Conservation (phyloP, 179 eudicot genomes). For the Heliamphora ciliata region DNA sequence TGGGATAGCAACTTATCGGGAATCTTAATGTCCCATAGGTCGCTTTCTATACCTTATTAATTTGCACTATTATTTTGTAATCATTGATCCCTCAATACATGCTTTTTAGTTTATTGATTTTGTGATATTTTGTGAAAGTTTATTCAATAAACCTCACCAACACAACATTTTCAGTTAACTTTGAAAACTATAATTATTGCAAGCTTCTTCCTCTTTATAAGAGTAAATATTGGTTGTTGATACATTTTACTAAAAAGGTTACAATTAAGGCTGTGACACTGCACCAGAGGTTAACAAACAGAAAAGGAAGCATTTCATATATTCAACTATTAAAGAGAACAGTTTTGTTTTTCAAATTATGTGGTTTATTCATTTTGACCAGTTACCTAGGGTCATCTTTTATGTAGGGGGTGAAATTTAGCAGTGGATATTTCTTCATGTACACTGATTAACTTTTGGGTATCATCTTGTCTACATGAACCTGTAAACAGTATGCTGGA, state of each 20-base stretch:
- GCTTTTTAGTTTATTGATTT: no score
- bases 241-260: not conserved
- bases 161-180: not conserved
- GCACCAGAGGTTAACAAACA: not conserved
- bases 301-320: not conserved
- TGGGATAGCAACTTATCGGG: no score
- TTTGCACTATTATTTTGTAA: no score
- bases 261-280: not conserved
- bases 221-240: not conserved
- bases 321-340: not conserved
- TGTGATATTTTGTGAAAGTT: no score
- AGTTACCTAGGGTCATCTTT: not conserved
- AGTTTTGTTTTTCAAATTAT: not conserved
- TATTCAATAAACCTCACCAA: not conserved
- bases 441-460: not conserved
- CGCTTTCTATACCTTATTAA: no score
- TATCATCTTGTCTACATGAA: not conserved
- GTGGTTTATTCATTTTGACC: not conserved
- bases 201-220: not conserved
- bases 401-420: not conserved
- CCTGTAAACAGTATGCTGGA: not conserved
- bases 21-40: no score
- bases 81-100: no score
- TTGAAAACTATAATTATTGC: not conserved
- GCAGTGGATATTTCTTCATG: not conserved